phyloP scores from a whole-genome alignment of 352 stramenopile species.

The Phytophthora hybrid region DNA sequence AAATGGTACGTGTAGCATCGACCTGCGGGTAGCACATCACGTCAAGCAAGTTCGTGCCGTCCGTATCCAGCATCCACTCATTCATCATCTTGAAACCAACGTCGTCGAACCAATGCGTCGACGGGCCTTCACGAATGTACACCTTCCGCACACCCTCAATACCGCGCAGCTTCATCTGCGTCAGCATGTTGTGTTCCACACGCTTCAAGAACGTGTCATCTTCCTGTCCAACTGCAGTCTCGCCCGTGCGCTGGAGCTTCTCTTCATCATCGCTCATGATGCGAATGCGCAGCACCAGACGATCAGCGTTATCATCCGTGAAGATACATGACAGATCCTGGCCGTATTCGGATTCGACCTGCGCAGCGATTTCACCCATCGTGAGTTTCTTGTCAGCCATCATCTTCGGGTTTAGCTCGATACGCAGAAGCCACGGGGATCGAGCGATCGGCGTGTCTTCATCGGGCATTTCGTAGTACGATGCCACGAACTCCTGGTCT shows the following conservation, averaged over 20 bases:
- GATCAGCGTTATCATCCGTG: constrained; percentile 98
- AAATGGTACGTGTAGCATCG: constrained; percentile 97
- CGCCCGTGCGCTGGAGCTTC: constrained; percentile 81
- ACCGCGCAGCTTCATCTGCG: constrained; percentile 96
- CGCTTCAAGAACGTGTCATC: constrained; percentile 98
- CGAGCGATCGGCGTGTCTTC: constrained; percentile 95
- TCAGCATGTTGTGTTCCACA: constrained; percentile 98
- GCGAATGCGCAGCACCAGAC: constrained; percentile 97
- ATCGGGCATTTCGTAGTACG: constrained; percentile 98
- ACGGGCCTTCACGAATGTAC: constrained; percentile 96
- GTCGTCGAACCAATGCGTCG: constrained; percentile 95
- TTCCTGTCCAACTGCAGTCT: constrained; percentile 90
- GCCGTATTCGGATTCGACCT: constrained; percentile 96
- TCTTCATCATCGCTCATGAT: constrained; percentile 96
- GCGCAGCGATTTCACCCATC: constrained; percentile 96
- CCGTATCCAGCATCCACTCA: constrained; percentile 99
- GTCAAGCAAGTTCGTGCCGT: constrained; percentile 98
- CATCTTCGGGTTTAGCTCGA: constrained; percentile 98
- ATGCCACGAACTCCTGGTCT: constrained; percentile 98
- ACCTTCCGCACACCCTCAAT: constrained; percentile 99
- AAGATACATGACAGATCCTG: constrained; percentile 97
- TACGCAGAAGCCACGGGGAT: constrained; percentile 98
- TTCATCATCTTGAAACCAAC: constrained; percentile 95
- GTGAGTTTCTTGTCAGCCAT: constrained; percentile 98
- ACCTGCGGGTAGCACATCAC: constrained; percentile 98